Evolutionary conservation across 2,329 filamentous ascomycete genomes (phyloP), one percentile per base, ranked within the genome.

Genomic region (Cytospora piceae): DNA sequence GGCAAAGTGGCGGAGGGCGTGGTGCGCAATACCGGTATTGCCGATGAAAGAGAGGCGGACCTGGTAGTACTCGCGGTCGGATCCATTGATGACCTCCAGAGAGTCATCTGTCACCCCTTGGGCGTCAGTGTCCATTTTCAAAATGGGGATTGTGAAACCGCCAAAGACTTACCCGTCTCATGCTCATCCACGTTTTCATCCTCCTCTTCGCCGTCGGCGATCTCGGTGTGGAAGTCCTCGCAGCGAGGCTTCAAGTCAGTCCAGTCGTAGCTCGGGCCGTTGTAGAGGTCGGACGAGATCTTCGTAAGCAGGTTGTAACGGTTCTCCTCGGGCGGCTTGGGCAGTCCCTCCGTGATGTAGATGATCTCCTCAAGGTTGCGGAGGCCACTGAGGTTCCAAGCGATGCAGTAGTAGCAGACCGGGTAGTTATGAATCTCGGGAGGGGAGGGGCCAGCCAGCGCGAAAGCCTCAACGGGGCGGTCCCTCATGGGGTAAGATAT

Each of bases 341-440:
- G 4, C 46, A 49, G n/a, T 24, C 22, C 46, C n/a, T 14, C 22
- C 7, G 14, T 7, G n/a, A 49, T 14, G 46, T 24, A 49, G 46
- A 24, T 9, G 46, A 49, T 8, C n/a, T 49, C 46, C 46, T 49
- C 46, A 4, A 49, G 46, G 46, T 20, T 49, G n/a, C n/a, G n/a
- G 12, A 49, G 46, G n/a, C 46, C 46, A 24, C n/a, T 24, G 46
- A 49, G 46, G 46, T 24, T 49, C 46, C 46, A 49, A 49, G n/a
- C n/a, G n/a, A 49, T 49, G n/a, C 46, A 49, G 24, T 4, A 9
- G 22, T 49, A 22, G 20, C 42, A 49, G 42, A 17, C 20, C n/a
- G n/a, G 9, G 1, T 1, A 9, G 12, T 22, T 4, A n/a, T 22
- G n/a, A 5, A 3, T 20, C 1, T 7, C 9, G 3, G n/a, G 2